These are phyloP conservation scores for Diutina neorugosa DNA, from an alignment of 1,139 yeast genomes.

Conservation along the genomic window DNA sequence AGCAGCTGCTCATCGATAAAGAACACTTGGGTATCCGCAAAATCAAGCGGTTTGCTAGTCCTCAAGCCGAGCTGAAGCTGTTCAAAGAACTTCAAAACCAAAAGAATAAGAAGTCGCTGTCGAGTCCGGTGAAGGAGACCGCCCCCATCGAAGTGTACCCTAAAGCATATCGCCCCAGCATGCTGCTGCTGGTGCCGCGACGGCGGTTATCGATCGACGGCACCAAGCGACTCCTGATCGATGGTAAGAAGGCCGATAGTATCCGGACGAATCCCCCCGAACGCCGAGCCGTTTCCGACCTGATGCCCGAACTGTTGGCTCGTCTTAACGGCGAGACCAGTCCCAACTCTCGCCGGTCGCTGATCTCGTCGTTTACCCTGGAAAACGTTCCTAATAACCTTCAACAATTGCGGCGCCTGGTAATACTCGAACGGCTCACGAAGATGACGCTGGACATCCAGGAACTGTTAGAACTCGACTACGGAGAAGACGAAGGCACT, in stretches of 20 bases:
- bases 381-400: not conserved
- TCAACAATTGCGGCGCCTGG: slow-evolving; percentile 11
- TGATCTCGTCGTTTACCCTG: not conserved
- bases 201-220: not conserved
- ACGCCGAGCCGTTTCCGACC: not conserved
- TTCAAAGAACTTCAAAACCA: not conserved
- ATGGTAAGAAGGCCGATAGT: not conserved
- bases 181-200: slow-evolving; percentile 3
- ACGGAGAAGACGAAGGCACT: slow-evolving; percentile 8
- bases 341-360: slow-evolving; percentile 13
- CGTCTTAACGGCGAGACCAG: slow-evolving; percentile 4
- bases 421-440: slow-evolving; percentile 26
- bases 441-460: slow-evolving; percentile 31
- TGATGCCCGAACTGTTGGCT: not conserved
- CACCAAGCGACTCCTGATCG: not conserved
- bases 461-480: slow-evolving; percentile 18
- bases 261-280: not conserved
- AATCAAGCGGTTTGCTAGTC: slow-evolving; percentile 2
- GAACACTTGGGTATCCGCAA: not conserved
- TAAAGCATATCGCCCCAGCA: not conserved
- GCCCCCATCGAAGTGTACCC: not conserved
- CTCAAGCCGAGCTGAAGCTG: slow-evolving; percentile 2
- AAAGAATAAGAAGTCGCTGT: not conserved
- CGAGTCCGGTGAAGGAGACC: not conserved
- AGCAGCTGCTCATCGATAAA: not conserved